phyloP scores from a whole-genome alignment of 441 rosid species.

The Jatropha multifida region DNA sequence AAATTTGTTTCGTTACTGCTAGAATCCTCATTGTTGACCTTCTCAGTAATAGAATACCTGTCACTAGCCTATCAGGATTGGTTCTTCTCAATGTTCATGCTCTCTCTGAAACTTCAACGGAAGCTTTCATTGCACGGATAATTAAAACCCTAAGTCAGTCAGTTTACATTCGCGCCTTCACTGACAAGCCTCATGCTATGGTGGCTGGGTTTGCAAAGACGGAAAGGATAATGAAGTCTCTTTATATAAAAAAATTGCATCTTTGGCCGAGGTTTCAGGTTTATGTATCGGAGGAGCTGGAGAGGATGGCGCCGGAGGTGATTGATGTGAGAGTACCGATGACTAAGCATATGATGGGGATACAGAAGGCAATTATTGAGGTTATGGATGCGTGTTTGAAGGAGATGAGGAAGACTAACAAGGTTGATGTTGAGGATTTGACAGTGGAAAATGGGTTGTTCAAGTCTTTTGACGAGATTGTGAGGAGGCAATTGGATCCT shows the following conservation, averaged over 20 bases:
- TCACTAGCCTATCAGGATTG: conserved; percentile 59
- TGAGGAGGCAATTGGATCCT: conserved; percentile 93
- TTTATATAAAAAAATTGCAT: conserved; percentile 61
- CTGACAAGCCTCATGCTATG: conserved; percentile 84
- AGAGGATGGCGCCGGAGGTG: conserved; percentile 76
- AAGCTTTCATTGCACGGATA: conserved; percentile 83
- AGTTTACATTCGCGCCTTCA: conserved; percentile 61
- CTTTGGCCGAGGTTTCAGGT: conserved; percentile 99
- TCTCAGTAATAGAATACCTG: conserved; percentile 56
- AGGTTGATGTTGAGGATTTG: conserved; percentile 95
- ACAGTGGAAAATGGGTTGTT: conserved; percentile 95
- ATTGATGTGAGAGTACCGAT: conserved; percentile 84
- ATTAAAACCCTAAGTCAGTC: conserved; percentile 51
- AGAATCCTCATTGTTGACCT: conserved; percentile 94
- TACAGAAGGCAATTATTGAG: conserved; percentile 85
- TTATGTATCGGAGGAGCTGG: conserved; percentile 85
- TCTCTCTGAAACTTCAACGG: conserved; percentile 79
- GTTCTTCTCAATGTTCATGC: conserved; percentile 64
- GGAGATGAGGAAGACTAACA: conserved; percentile 94
- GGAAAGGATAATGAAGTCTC: conserved; percentile 79
- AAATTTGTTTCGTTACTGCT: conserved; percentile 70
- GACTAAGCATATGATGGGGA: conserved; percentile 86
- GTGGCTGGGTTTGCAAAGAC: conserved; percentile 89
- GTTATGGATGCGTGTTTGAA: conserved; percentile 95
- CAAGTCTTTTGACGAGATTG: conserved; percentile 97